Percentiles rank a stretch among this genome's conserved stretches.
Evolutionary conservation across 768 basidiomycete species (phyloP).

Genomic region (Thelephora aurantiotincta): DNA sequence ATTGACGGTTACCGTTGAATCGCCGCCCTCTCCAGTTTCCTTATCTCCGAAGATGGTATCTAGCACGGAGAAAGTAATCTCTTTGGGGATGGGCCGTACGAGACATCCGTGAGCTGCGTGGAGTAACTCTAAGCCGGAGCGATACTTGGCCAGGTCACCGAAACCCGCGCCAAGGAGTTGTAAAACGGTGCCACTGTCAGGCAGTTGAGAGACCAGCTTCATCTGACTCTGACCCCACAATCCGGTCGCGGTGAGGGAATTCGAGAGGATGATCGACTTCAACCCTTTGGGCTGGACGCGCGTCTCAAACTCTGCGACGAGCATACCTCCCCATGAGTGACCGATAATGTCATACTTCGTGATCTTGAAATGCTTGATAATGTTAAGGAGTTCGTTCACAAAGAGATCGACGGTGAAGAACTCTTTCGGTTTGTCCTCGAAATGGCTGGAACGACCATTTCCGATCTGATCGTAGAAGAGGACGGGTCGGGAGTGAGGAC

Average conservation of each 20-base stretch:
- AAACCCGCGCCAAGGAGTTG: slow-evolving; percentile 14
- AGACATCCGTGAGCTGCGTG: slow-evolving; percentile 29
- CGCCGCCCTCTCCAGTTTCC: slow-evolving; percentile 11
- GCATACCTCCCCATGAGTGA: slow-evolving; percentile 31
- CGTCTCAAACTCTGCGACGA: slow-evolving; percentile 26
- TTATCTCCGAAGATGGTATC: slow-evolving; percentile 15
- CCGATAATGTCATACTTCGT: slow-evolving; percentile 29
- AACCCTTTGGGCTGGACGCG: slow-evolving; percentile 28
- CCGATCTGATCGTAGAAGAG: slow-evolving; percentile 41
- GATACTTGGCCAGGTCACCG: slow-evolving; percentile 25
- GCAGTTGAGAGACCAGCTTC: slow-evolving; percentile 21
- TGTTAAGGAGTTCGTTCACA: slow-evolving; percentile 30
- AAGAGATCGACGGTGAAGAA: slow-evolving; percentile 42
- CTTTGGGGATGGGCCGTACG: slow-evolving; percentile 26
- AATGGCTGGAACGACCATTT: slow-evolving; percentile 29
- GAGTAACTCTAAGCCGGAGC: slow-evolving; percentile 24
- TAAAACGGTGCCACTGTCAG: slow-evolving; percentile 15
- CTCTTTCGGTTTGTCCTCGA: slow-evolving; percentile 30
- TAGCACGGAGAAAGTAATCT: slow-evolving; percentile 19
- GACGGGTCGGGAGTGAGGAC: slow-evolving; percentile 16
- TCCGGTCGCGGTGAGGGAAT: slow-evolving; percentile 28
- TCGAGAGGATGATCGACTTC: slow-evolving; percentile 30
- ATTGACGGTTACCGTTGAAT: slow-evolving; percentile 28
- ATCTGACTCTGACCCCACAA: slow-evolving; percentile 24
- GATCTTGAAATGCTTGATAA: slow-evolving; percentile 30